Base-by-base conservation (phyloP, 306 rosid genomes). In the Vicia faba region DNA sequence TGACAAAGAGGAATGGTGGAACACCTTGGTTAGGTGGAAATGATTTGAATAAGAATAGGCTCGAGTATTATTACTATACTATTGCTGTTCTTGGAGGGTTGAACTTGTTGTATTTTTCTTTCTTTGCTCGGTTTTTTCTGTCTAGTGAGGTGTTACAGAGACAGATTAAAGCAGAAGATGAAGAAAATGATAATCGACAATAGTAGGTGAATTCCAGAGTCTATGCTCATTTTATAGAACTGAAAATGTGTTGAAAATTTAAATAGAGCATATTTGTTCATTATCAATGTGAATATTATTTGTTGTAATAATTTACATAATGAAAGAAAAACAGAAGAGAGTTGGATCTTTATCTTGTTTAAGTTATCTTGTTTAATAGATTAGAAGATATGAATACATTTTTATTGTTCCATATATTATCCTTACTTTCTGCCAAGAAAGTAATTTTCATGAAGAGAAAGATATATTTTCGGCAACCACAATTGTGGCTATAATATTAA, bases 41-140 rank as follows among this genome's bases (percentile, higher is more conserved):
- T 73, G 88, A 86, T 75, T 73, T 89, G 63, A 86, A 86, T 18
- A 79, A 70, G 82, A 83, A 84, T 36, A 78, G 79, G 75, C 86
- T 86, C 9, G 89, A 89, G 28, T 75, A 79, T 66, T 89, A 71
- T 54, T 89, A 79, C 46, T 84, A 72, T 70, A 74, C 82, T n/a
- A 65, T 89, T 44, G 88, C 79, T 8, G 80, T 3, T 14, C 20
- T 84, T 43, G 84, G 68, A 18, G 72, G 33, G 10, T 1, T 84
- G 58, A 83, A 84, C 70, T 70, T 84, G 29, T 1, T 86, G 41
- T 84, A 79, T 51, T 86, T 77, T 51, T 61, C 11, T n/a, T 76
- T 81, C 65, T 64, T 70, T 38, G 86, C 86, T 5, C 62, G 72
- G 43, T 57, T 7, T 28, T 86, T 43, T 66, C 61, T 89, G 16